These are phyloP conservation scores for Isoetes taiwanensis DNA, from an alignment of 75 land plant species.

Conservation along the genomic window DNA sequence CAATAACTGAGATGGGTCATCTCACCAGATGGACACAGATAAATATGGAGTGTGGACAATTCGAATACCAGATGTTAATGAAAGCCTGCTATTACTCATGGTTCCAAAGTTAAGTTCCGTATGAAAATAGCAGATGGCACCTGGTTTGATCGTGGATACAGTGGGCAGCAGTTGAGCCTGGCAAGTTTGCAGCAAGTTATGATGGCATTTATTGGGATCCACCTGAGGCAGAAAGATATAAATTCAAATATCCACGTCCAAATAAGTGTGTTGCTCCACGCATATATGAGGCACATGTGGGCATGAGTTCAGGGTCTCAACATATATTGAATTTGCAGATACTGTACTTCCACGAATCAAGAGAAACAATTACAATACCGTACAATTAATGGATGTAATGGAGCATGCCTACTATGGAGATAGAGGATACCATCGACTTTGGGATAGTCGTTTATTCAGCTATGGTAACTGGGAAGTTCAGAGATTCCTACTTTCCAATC, in stretches of 20 bases:
- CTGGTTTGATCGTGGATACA: constrained; percentile 96
- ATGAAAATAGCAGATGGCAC: constrained; percentile 59
- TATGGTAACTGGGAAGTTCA: no score
- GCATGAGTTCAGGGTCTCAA: constrained; percentile 80
- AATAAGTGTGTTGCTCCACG: constrained; percentile 68
- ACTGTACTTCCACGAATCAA: constrained; percentile 73
- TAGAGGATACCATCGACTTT: constrained; percentile 97
- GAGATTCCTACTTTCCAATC: no score
- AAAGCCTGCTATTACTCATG: constrained; percentile 66
- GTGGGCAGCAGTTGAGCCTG: constrained; percentile 71
- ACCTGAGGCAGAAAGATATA: constrained; percentile 77
- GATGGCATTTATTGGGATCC: constrained; percentile 97
- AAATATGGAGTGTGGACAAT: constrained; percentile 90
- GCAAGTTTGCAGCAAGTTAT: constrained; percentile 68
- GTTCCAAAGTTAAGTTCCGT: constrained; percentile 74
- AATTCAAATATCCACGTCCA: constrained; percentile 65
- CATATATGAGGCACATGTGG: constrained; percentile 98
- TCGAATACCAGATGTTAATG: constrained; percentile 48
- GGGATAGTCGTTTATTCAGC: no score
- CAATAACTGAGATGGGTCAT: constrained; percentile 81
- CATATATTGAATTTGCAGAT: constrained; percentile 93
- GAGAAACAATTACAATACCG: constrained; percentile 82
- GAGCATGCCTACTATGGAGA: constrained; percentile 97
- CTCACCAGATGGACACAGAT: constrained; percentile 65
- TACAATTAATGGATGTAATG: constrained; percentile 96